Conservation (phyloP, 441 rosid species). For the Pelargonium australe region DNA sequence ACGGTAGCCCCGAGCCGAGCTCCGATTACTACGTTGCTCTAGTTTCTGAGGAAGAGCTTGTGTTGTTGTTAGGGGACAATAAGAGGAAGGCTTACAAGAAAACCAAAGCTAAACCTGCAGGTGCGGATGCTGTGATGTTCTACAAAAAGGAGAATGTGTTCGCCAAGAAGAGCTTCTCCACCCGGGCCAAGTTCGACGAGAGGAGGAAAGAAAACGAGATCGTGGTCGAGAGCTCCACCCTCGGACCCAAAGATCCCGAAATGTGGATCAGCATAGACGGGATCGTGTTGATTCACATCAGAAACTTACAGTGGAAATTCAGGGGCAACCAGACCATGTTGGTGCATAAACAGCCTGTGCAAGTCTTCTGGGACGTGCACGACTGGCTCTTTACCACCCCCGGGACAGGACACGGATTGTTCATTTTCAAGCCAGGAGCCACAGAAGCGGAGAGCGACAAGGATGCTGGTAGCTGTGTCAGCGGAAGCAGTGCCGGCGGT, state of each 20-base stretch:
- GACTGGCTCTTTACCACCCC: slow-evolving; percentile 59
- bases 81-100: slow-evolving; percentile 64
- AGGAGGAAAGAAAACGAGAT: slow-evolving; percentile 54
- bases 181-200: slow-evolving; percentile 47
- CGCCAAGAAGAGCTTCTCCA: slow-evolving; percentile 46
- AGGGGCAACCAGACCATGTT: slow-evolving; percentile 55
- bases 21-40: slow-evolving; percentile 56
- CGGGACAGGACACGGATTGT: slow-evolving; percentile 52
- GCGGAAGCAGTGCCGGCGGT: neutral
- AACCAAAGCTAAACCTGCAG: slow-evolving; percentile 52
- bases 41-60: slow-evolving; percentile 56
- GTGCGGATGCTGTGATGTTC: slow-evolving; percentile 40
- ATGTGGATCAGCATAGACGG: slow-evolving; percentile 74
- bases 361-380: slow-evolving; percentile 65
- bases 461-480: slow-evolving; percentile 22
- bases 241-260: slow-evolving; percentile 48
- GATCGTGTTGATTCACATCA: slow-evolving; percentile 43
- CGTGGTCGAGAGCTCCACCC: slow-evolving; percentile 47
- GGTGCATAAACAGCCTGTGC: slow-evolving; percentile 53
- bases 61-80: slow-evolving; percentile 51
- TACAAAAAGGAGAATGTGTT: slow-evolving; percentile 63
- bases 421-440: slow-evolving; percentile 54
- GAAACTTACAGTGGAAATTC: slow-evolving; percentile 63
- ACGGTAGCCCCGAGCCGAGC: slow-evolving; percentile 45
- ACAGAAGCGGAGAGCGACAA: slow-evolving; percentile 38